These are phyloP conservation scores for Candida germanica DNA, from an alignment of 805 yeast genomes.

Conservation along the genomic window DNA sequence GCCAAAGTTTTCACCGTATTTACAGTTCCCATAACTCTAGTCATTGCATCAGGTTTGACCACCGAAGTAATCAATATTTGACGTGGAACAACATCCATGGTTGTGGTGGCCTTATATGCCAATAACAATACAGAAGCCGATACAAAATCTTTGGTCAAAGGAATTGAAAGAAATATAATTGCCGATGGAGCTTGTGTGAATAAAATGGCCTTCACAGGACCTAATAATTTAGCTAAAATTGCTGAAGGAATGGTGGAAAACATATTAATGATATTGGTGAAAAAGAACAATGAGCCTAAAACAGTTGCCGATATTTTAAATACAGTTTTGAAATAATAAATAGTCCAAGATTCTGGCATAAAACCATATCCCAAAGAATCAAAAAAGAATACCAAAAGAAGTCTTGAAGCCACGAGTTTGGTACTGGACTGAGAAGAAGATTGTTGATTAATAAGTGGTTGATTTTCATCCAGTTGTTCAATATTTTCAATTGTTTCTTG, in stretches of 20 bases:
- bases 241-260: constrained; percentile 78
- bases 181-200: constrained; percentile 79
- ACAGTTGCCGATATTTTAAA: constrained; percentile 54
- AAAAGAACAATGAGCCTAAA: constrained; percentile 67
- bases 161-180: constrained; percentile 47
- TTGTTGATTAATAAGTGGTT: too few relatives aligned
- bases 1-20: constrained; percentile 86
- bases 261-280: constrained; percentile 60
- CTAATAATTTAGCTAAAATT: constrained; percentile 57
- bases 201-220: constrained; percentile 77
- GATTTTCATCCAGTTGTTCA: not conserved
- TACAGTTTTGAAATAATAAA: constrained; percentile 66
- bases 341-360: constrained; percentile 86
- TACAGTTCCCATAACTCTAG: constrained; percentile 80
- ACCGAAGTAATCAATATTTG: constrained; percentile 73
- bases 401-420: constrained; percentile 25
- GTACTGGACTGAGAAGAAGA: constrained; percentile 6
- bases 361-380: constrained; percentile 89
- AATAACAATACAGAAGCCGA: constrained; percentile 54
- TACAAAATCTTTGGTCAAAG: constrained; percentile 19
- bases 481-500: constrained; percentile 9
- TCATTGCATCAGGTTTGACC: constrained; percentile 59
- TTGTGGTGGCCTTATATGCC: constrained; percentile 57
- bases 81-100: constrained; percentile 92
- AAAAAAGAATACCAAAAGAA: constrained; percentile 65